A percentile compares a stretch with the other conserved stretches of the same genome.
These are phyloP conservation scores for Xylaria scruposa DNA, from an alignment of 495 filamentous ascomycete species.

Conservation along the genomic window DNA sequence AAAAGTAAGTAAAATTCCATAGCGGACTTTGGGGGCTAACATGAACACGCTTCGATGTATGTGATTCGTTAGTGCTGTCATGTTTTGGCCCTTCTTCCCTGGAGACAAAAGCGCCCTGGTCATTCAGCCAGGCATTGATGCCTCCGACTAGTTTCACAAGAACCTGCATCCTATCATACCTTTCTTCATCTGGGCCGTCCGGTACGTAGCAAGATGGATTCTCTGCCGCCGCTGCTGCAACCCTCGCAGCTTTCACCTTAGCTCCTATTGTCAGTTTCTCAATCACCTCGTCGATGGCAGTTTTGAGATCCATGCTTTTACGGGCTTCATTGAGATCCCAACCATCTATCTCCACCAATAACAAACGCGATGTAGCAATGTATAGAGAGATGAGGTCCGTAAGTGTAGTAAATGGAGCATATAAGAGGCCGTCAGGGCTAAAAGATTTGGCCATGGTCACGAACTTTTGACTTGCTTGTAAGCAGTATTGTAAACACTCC, in stretches of 20 bases:
- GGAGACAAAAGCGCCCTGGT: not conserved
- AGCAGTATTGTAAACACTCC: conserved; percentile 38
- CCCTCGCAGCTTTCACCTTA: conserved; percentile 23
- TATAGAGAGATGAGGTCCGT: conserved; percentile 38
- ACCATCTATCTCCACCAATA: conserved; percentile 35
- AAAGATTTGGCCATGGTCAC: conserved; percentile 25
- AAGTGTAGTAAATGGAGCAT: conserved; percentile 31
- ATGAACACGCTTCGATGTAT: not conserved
- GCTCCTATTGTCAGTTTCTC: conserved; percentile 18
- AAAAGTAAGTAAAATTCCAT: conserved; percentile 24
- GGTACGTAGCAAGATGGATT: conserved; percentile 21
- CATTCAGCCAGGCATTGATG: conserved; percentile 8
- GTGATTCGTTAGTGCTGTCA: not conserved
- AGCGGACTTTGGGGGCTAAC: conserved; percentile 9
- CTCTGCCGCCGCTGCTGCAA: conserved; percentile 26
- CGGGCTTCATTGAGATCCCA: conserved; percentile 39
- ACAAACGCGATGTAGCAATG: conserved; percentile 36
- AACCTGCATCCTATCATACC: conserved; percentile 12
- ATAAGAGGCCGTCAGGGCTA: conserved; percentile 32
- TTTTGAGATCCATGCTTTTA: conserved; percentile 32
- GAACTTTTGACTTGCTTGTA: conserved; percentile 36
- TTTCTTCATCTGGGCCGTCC: conserved; percentile 30
- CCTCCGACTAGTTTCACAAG: not conserved
- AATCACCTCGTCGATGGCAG: conserved; percentile 30
- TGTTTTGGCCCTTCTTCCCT: not conserved